Evolutionary conservation across 1,284 basidiomycete species (phyloP), one percentile per base, ranked within the genome.

Genomic region (Acaromyces ingoldii): DNA sequence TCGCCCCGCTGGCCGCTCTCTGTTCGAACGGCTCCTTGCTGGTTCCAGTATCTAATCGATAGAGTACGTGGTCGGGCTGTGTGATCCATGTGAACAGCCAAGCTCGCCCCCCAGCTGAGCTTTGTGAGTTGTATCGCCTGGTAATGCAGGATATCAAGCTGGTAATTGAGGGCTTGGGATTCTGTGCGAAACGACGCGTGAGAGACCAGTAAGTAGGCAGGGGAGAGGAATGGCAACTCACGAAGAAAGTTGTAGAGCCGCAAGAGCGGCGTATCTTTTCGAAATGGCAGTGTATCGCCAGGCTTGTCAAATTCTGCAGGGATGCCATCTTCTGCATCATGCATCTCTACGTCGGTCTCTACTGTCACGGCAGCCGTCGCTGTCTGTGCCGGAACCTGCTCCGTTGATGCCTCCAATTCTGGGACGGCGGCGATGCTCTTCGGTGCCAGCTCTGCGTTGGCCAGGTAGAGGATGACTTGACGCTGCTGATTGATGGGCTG

Each of bases 71-170:
- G 30, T 11, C 21, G 11, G 2, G n/a, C 15, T 15, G 21, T 41
- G 6, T 6, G 19, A 17, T 49, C 48, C n/a, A 49, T 39, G 29
- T 19, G 21, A 4, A 38, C 48, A 10, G 54, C 47, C 6, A 74
- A 42, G 19, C 59, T 63, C 11, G 48, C 42, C 6, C 65, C 66
- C 71, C 70, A 72, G 19, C 63, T 62, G 30, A 65, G 55, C 1
- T 60, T 56, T 21, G 53, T 46, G 10, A 71, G 56, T 31, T 68
- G 60, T 39, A 61, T 53, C 0, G 67, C 60, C 44, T 75, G 72
- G 25, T 62, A 61, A 17, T 65, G 53, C 24, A 75, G 42, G 33
- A 74, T 72, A 39, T 70, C 65, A 34, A 75, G 58, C 49, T 68
- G 71, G 28, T 73, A 70, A 29, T 70, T 59, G 7, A 73, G 53